Percentiles rank a stretch among this genome's conserved stretches.
Conservation (phyloP, 441 rosid genomes). For the Dalechampia spathulata region DNA sequence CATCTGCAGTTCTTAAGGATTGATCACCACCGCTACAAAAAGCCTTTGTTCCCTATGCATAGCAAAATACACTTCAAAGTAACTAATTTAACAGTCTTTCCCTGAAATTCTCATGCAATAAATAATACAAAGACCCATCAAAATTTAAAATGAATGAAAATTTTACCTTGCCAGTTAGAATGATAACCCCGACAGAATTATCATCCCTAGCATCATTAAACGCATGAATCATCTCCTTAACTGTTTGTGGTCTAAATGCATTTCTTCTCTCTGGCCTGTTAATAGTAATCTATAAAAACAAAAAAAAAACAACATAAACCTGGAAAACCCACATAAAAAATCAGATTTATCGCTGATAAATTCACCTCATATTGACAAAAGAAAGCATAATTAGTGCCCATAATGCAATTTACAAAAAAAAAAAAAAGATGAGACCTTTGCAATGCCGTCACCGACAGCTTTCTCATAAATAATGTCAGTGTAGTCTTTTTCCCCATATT, state of each 20-base stretch:
- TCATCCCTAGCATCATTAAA: constrained; percentile 84
- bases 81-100: no score
- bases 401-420: no score
- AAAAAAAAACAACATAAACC: background rate
- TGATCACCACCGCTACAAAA: constrained; percentile 96
- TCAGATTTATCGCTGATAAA: no score
- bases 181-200: constrained; percentile 64
- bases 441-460: constrained; percentile 74
- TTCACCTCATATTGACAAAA: no score
- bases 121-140: background rate
- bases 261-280: constrained; percentile 80
- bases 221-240: constrained; percentile 72
- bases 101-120: no score
- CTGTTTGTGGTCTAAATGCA: constrained; percentile 68
- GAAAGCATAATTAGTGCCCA: no score
- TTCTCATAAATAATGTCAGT: constrained; percentile 74
- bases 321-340: constrained; percentile 6
- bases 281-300: constrained; percentile 50
- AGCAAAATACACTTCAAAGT: constrained; percentile 8
- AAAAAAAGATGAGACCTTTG: constrained; percentile 41
- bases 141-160: background rate
- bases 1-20: constrained; percentile 56
- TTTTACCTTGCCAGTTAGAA: constrained; percentile 90
- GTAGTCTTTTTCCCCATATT: constrained; percentile 37
- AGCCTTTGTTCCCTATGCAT: constrained; percentile 85